Percentiles rank a stretch among this genome's conserved stretches.
phyloP scores from a whole-genome alignment of 305 asterid species.

The Plantago rigida region DNA sequence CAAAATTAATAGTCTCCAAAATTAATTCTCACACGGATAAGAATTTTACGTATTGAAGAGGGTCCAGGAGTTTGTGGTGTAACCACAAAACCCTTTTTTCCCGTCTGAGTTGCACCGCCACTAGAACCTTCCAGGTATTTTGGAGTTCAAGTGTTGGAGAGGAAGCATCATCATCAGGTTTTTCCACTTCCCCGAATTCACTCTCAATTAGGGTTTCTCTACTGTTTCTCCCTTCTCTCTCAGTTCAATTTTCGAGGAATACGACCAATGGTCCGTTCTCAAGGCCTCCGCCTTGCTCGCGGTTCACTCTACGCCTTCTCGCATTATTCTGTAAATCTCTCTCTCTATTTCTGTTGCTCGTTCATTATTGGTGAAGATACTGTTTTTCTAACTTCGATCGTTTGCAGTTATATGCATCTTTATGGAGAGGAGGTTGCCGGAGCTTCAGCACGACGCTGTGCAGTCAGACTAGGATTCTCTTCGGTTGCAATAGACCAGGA shows the following conservation, averaged over 20 bases:
- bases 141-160: neutral
- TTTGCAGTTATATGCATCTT: conserved; percentile 37
- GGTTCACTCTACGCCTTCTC: conserved; percentile 7
- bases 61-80: neutral
- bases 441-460: conserved; percentile 34
- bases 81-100: neutral
- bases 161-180: neutral
- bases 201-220: conserved; percentile 1
- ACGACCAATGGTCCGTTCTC: conserved; percentile 14
- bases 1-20: no score
- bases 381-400: neutral
- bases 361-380: neutral
- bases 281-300: conserved; percentile 7
- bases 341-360: neutral
- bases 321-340: neutral
- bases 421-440: conserved; percentile 35
- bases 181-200: neutral
- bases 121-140: neutral
- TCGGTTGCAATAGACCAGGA: conserved; percentile 28
- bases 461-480: conserved; percentile 36
- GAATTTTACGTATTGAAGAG: neutral
- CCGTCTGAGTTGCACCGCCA: neutral
- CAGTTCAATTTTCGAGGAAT: no score
- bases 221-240: neutral
- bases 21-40: no score